phyloP scores from a whole-genome alignment of 2,329 filamentous ascomycete species.

The Neopestalotiopsis rosae region DNA sequence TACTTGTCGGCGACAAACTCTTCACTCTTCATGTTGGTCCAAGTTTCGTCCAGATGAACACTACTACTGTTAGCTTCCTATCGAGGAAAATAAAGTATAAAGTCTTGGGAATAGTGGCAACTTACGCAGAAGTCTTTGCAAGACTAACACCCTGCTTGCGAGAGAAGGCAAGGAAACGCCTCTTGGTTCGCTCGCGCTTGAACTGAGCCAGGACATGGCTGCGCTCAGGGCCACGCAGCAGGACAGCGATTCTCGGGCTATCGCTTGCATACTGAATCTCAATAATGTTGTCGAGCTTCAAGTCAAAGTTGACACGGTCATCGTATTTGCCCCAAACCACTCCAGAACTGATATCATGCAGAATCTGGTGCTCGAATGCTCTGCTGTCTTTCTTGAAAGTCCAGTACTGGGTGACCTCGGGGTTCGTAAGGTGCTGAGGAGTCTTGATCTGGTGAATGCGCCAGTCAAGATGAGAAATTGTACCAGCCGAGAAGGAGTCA shows the following conservation, averaged over 20 bases:
- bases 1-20: slow-evolving; percentile 31
- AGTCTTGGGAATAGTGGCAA: not conserved
- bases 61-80: slow-evolving; percentile 24
- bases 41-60: slow-evolving; percentile 31
- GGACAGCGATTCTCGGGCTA: slow-evolving; percentile 47
- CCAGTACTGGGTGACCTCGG: slow-evolving; percentile 60
- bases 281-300: slow-evolving; percentile 51
- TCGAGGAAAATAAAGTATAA: not conserved
- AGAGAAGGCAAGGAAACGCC: slow-evolving; percentile 55
- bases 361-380: slow-evolving; percentile 59
- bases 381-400: slow-evolving; percentile 49
- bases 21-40: slow-evolving; percentile 34
- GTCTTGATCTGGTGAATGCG: slow-evolving; percentile 59
- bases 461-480: slow-evolving; percentile 54
- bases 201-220: slow-evolving; percentile 58
- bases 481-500: slow-evolving; percentile 54
- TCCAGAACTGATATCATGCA: slow-evolving; percentile 47
- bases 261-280: slow-evolving; percentile 51
- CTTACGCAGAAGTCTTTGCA: slow-evolving; percentile 47
- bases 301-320: slow-evolving; percentile 56
- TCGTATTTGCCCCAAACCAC: slow-evolving; percentile 56
- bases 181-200: slow-evolving; percentile 57
- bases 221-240: slow-evolving; percentile 42
- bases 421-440: slow-evolving; percentile 49
- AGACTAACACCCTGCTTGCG: slow-evolving; percentile 48